A percentile compares a stretch with the other conserved stretches of the same genome.
Conservation (phyloP, 176 grass and related monocot species). For the Chrysopogon serrulatus region DNA sequence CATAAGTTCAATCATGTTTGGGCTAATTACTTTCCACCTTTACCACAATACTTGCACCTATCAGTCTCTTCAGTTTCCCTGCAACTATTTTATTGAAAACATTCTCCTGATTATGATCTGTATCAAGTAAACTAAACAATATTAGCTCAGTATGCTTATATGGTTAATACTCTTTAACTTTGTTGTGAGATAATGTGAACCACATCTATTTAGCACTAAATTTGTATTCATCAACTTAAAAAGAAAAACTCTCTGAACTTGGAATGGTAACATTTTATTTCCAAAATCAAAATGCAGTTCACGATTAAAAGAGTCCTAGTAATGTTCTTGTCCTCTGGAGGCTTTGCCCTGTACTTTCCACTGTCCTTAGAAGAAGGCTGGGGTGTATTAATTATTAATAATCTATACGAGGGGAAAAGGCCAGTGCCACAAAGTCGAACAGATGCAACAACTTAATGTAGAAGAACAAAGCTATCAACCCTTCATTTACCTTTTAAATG, state of each 20-base stretch:
- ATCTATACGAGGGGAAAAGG: background rate
- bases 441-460: background rate
- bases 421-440: background rate
- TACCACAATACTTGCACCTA: background rate
- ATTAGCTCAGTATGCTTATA: background rate
- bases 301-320: background rate
- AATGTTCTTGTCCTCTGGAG: background rate
- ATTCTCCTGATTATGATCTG: background rate
- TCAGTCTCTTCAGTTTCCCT: background rate
- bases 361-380: background rate
- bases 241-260: background rate
- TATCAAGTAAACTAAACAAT: background rate
- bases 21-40: background rate
- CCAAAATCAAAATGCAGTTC: background rate
- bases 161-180: background rate
- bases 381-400: too few species aligned
- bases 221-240: background rate
- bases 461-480: background rate
- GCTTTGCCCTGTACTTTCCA: background rate
- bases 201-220: background rate
- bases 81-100: background rate
- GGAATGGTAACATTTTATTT: background rate
- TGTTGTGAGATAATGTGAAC: background rate
- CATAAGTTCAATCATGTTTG: conserved; percentile 36
- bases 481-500: background rate